Base-by-base conservation (phyloP, 1,139 yeast species). In the Sugiyamaella japonica region DNA sequence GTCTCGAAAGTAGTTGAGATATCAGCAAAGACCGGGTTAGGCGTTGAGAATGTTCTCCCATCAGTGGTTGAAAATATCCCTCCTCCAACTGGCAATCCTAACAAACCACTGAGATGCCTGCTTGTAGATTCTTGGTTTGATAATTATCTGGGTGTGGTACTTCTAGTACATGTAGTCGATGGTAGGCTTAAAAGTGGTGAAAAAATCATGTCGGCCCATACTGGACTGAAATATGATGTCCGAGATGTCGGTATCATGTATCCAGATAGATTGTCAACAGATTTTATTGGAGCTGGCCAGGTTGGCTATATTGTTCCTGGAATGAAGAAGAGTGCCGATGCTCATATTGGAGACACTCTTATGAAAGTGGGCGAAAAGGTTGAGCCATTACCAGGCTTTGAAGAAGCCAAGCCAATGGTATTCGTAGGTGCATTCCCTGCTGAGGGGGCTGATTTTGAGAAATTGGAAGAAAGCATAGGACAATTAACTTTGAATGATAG, bases 401-500 rank as follows among this genome's bases (percentile, higher is more conserved):
- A 91, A 70, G 97, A 89, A 63, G 91, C 95, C 1, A 91, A 93
- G 69, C 97, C 99, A 1, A 93, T 93, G 98, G 98, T 93, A 6
- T 93, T 91, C 70, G 95, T 93, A 44, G 99, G 99, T 7, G 99
- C 99, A 0, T 93, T 90, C 65, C 99, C 99, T 0, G 95, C 97
- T 0, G 97, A 91, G 67, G 97, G 97, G 3, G 81, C 86, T 1
- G 97, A 91, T 63, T 93, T 91, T 69, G 88, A 87, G 58, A 86
- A 83, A 39, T 78, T 93, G 76, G 96, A 93, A 65, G 98, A 93
- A 63, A 88, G 90, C 68, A 84, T 93, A 70, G 88, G 86, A 62
- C 90, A 90, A 65, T 76, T 93, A 59, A 95, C 91, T 1, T 76
- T 93, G 57, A 93, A 93, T 66, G 99, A 93, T 68, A 80, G 98